phyloP scores from a whole-genome alignment of 2,329 filamentous ascomycete genomes.

The Fusarium protoensiforme region DNA sequence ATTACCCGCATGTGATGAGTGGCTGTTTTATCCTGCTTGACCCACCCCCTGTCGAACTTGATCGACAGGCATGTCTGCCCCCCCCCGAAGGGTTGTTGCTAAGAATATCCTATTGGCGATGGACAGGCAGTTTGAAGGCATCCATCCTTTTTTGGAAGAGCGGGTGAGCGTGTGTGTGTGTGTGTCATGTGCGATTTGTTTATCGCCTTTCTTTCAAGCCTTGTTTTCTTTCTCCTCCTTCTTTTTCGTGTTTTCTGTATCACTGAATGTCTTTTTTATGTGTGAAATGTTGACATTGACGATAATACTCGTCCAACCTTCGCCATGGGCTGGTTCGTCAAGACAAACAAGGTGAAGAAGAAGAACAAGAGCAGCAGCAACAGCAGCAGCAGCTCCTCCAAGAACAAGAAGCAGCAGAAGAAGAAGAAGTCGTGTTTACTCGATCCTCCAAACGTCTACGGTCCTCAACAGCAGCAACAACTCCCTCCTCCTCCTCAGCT shows the following conservation, averaged over 20 bases:
- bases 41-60: conserved; percentile 6
- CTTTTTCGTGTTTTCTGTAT: background rate
- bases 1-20: background rate
- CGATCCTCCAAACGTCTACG: conserved; percentile 34
- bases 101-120: conserved; percentile 33
- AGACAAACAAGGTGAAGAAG: conserved; percentile 8
- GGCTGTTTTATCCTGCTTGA: too few species aligned
- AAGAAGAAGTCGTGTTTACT: conserved; percentile 16
- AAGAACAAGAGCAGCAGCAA: conserved; percentile 28
- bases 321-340: conserved; percentile 46
- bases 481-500: conserved; percentile 9
- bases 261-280: too few species aligned
- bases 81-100: conserved; percentile 23
- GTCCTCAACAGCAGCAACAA: conserved; percentile 7
- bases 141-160: background rate
- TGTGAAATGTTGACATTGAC: background rate
- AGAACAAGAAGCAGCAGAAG: background rate
- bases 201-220: conserved; percentile 10
- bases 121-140: background rate
- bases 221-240: background rate
- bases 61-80: conserved; percentile 31
- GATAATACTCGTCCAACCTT: background rate
- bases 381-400: conserved; percentile 18
- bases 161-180: background rate
- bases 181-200: conserved; percentile 24